Conservation (phyloP, 2,329 filamentous ascomycete species). For the Aspergillus brasiliensis region DNA sequence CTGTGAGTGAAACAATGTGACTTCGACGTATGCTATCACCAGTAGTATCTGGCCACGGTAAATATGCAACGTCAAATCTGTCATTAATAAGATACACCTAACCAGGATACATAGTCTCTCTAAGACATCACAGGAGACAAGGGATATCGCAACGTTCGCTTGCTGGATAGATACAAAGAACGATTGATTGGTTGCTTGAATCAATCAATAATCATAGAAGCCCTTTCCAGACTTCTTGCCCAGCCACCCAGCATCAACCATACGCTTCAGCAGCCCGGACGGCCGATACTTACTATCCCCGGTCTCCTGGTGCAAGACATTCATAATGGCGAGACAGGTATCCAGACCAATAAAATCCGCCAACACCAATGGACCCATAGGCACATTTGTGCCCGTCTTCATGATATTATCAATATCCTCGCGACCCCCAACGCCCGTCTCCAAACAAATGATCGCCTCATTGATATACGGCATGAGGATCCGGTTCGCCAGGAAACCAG, state of each 20-base stretch:
- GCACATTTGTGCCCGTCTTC: slow-evolving; percentile 98
- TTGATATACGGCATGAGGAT: slow-evolving; percentile 99
- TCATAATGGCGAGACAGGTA: slow-evolving; percentile 96
- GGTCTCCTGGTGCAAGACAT: slow-evolving; percentile 85
- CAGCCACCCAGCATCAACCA: slow-evolving; percentile 97
- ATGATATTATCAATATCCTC: slow-evolving; percentile 97
- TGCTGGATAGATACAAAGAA: neutral
- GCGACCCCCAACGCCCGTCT: slow-evolving; percentile 84
- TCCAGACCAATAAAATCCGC: slow-evolving; percentile 98
- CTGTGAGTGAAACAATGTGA: too few species aligned
- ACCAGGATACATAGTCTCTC: neutral
- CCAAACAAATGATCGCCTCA: slow-evolving; percentile 92
- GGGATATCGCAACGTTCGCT: neutral
- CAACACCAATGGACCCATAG: slow-evolving; percentile 91
- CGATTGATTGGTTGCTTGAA: neutral
- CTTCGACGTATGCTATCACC: too few species aligned
- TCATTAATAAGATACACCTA: too few species aligned
- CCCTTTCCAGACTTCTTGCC: slow-evolving; percentile 98
- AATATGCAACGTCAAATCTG: too few species aligned
- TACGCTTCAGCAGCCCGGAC: slow-evolving; percentile 82
- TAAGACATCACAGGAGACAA: neutral
- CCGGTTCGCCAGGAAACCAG: slow-evolving; percentile 92
- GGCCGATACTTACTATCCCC: slow-evolving; percentile 96
- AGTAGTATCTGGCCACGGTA: too few species aligned
- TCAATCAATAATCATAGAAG: slow-evolving; percentile 78